A percentile compares a stretch with the other conserved stretches of the same genome.
Conservation (phyloP, 331 rosid species). For the Saraca asoca region DNA sequence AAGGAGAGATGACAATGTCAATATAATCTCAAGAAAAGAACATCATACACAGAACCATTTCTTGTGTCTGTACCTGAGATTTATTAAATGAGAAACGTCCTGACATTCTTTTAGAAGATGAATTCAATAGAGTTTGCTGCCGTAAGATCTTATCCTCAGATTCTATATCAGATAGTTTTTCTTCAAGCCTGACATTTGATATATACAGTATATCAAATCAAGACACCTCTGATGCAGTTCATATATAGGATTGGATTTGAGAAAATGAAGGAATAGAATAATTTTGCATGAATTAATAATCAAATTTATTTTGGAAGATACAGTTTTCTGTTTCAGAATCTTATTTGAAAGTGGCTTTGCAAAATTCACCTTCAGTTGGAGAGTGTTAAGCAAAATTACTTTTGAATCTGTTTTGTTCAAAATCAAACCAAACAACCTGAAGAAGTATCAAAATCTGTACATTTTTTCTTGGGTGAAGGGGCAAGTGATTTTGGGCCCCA, state of each 20-base stretch:
- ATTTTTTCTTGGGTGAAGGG: too few relatives aligned
- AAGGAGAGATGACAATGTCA: conserved; percentile 41
- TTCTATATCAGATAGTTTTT: conserved; percentile 83
- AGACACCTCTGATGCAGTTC: not conserved
- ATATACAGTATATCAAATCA: conserved; percentile 24
- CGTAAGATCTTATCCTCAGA: conserved; percentile 76
- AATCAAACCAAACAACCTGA: too few relatives aligned
- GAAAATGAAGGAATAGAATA: too few relatives aligned
- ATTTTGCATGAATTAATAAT: too few relatives aligned
- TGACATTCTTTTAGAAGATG: conserved; percentile 67
- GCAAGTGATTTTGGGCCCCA: not conserved
- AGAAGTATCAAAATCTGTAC: too few relatives aligned
- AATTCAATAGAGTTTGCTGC: conserved; percentile 62
- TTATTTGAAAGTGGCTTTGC: too few relatives aligned
- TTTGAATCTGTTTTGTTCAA: too few relatives aligned
- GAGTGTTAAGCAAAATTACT: too few relatives aligned
- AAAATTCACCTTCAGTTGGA: too few relatives aligned
- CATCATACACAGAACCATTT: not conserved
- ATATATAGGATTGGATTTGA: too few relatives aligned
- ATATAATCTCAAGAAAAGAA: conserved; percentile 36
- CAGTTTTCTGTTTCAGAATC: too few relatives aligned
- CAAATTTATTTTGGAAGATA: too few relatives aligned
- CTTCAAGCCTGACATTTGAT: conserved; percentile 70
- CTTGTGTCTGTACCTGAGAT: conserved; percentile 51
- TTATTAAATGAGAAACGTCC: conserved; percentile 35